These are phyloP conservation scores for Fusarium veterinarium DNA, from an alignment of 2,329 filamentous ascomycete species.

Conservation along the genomic window DNA sequence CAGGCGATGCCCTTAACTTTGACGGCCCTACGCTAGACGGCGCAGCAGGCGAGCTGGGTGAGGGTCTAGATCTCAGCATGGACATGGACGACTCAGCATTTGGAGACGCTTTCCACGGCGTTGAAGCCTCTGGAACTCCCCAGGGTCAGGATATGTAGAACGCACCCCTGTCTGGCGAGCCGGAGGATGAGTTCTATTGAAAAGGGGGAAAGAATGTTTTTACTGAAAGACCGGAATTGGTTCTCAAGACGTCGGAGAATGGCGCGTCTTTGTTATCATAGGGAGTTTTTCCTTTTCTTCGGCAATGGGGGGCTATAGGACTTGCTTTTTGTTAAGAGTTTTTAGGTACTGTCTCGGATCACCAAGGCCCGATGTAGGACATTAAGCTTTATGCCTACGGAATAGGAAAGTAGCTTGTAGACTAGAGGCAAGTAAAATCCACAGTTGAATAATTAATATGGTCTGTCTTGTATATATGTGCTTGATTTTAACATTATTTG, in stretches of 20 bases:
- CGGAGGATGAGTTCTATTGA: not conserved
- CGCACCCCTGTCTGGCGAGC: not conserved
- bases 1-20: slow-evolving; percentile 77
- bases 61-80: slow-evolving; percentile 70
- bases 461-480: not conserved
- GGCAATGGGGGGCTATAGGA: slow-evolving; percentile 13
- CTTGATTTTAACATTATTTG: not conserved
- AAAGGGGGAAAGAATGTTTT: slow-evolving; percentile 6
- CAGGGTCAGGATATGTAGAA: slow-evolving; percentile 50
- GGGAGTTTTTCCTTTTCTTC: slow-evolving; percentile 21
- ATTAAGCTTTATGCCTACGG: not conserved
- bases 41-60: slow-evolving; percentile 60
- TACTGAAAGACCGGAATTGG: slow-evolving; percentile 16
- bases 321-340: slow-evolving; percentile 30
- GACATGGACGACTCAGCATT: slow-evolving; percentile 85
- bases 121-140: slow-evolving; percentile 56
- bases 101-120: slow-evolving; percentile 82
- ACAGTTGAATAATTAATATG: slow-evolving; percentile 4
- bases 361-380: not conserved
- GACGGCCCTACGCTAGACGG: slow-evolving; percentile 65
- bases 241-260: slow-evolving; percentile 43
- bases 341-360: slow-evolving; percentile 12
- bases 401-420: slow-evolving; percentile 15
- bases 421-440: slow-evolving; percentile 10
- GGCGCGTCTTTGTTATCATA: slow-evolving; percentile 35